Evolutionary conservation across 495 filamentous ascomycete genomes (phyloP), one percentile per base, ranked within the genome.

Genomic region (Trypethelium eluteriae): DNA sequence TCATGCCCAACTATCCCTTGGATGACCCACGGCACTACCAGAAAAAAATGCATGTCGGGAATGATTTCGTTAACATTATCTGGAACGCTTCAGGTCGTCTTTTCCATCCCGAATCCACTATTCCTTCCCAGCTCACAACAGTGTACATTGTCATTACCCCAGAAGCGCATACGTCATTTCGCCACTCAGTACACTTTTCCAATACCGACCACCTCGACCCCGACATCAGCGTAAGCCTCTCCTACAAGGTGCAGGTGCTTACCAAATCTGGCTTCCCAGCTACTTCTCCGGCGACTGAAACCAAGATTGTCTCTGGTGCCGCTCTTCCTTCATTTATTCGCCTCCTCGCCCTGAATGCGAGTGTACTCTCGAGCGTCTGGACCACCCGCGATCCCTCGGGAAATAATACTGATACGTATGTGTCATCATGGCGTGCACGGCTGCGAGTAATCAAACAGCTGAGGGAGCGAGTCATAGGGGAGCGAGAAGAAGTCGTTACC

Each of bases 61-160:
- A 99, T 72, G 96, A 99, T 78, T 95, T 88, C 71, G 95, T 99
- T 69, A 98, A 95, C 71, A 96, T 99, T 70, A 86, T 99, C 62
- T 99, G 92, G 79, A 99, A 99, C 74, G 89, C 94, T 67, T 96
- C 93, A 16, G 93, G 96, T 35, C 73, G 84, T 36, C 87, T 90
- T 0, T 98, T 96, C 80, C 81, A 84, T 64, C 95, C 96, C 71
- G 86, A 35, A 10, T 32, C 62, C 75, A 96, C 91, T 3, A 93
- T 99, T 67, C 91, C 91, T 0, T 93, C 90, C 0, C 88, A 91
- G 69, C 96, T 98, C 80, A 96, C 96, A 75, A 94, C 87, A 69
- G 91, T 98, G 76, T 91, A 96, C 77, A 98, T 99, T 69, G 87
- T 97, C 69, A 92, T 99, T 73, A 90, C 89, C 2, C 95, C 95